Evolutionary conservation across 2,329 filamentous ascomycete genomes (phyloP), one percentile per base, ranked within the genome.

Genomic region (Aspergillus arachidicola): DNA sequence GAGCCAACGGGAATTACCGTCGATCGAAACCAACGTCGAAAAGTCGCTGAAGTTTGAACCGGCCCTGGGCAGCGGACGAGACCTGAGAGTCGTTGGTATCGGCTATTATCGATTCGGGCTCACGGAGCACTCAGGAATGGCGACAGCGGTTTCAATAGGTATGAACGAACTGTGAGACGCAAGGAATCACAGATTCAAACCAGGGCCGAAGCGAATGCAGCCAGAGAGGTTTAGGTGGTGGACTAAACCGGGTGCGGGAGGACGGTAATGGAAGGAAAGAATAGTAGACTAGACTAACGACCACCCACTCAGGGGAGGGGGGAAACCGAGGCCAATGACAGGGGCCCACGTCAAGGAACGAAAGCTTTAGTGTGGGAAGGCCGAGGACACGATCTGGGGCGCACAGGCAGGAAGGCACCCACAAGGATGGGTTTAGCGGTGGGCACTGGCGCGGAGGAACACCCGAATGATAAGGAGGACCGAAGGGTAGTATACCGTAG

Each of bases 311-410:
- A 70, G 64, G 66, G 66, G 66, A 66, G 66, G 56, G 56, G 59
- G 61, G 53, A 41, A n/a, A 7, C 32, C 12, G 53, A 68, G 62
- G 38, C 69, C 69, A 71, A 71, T 71, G 57, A 67, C 56, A 66
- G 62, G 55, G 58, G 65, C 68, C 69, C 69, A 71, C 69, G 69
- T 71, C 69, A 68, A 66, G 56, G 50, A 43, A 65, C 53, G 38
- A 51, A 48, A 43, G 59, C 54, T 62, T 58, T 64, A 69, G 66
- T 60, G 66, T 51, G 48, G 46, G 28, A 51, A 32, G 48, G 48
- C 28, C 48, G 61, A 64, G 64, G 61, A 60, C 28, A 59, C 45
- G 63, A 59, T 61, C 59, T 51, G 54, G 59, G 55, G 66, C 55
- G 57, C 38, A 30, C 58, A 56, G 61, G 54, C 45, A 59, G 28